Base-by-base conservation (phyloP, 1,139 yeast species). In the Candida sp. region DNA sequence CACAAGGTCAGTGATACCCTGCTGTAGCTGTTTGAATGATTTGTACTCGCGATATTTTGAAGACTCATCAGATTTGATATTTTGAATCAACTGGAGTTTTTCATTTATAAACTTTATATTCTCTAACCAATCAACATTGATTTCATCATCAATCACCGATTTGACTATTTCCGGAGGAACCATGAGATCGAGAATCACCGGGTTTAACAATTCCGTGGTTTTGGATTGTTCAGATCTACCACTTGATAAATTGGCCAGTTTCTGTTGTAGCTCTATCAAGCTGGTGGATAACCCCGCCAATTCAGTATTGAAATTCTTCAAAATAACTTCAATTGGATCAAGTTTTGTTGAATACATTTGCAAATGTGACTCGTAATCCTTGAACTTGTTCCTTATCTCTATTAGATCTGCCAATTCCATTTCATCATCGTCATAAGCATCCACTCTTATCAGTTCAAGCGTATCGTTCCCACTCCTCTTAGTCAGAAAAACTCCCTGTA, bases 161-260 rank as follows among this genome's bases (percentile, higher is more conserved):
- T 68, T 65, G 3, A 82, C 75, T 2, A 82, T 66, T 4, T 77
- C 78, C 0, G 96, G 95, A 0, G 97, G 87, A 4, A 90, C 77
- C 50, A 87, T 71, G 22, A 87, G 66, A 50, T 87, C 93, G 34
- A 85, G 74, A 1, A 90, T 82, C 11, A 87, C 67, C 0, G 96
- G 95, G 11, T 83, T 78, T 46, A 90, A 73, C 43, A 75, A 75
- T 23, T 71, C 74, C 32, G 84, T 84, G 4, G 84, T 68, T 32
- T 66, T 60, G 19, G 79, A 75, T 49, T 89, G 84, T 36, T 68
- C 61, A 9, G 72, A 68, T 4, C 88, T 56, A 43, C 66, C 64
- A 5, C 52, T 46, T 1, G 74, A 58, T 21, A 73, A 52, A 19
- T 58, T 58, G 19, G 55, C 53, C 12, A 75, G 76, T 45, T 86